Evolutionary conservation across 192 early-diverging fungal genomes (phyloP).

Genomic region (Linnemannia schmuckeri): DNA sequence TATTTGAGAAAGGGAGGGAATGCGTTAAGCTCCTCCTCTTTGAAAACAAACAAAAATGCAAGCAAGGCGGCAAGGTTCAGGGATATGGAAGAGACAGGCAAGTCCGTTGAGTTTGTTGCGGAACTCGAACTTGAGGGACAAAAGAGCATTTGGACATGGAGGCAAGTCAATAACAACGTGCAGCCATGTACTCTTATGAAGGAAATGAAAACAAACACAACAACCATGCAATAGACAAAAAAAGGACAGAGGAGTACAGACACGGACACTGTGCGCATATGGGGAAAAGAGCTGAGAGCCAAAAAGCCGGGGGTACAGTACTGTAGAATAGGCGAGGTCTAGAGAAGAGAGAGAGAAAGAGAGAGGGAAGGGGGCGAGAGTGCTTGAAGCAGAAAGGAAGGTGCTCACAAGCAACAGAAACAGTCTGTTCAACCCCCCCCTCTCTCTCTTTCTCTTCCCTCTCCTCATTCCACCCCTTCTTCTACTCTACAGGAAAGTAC

Average conservation of each 20-base stretch:
- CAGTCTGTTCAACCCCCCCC: not conserved
- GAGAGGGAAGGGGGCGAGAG: not conserved
- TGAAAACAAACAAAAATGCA: not conserved
- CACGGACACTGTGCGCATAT: not conserved
- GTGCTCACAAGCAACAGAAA: slow-evolving; percentile 1
- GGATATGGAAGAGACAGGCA: not conserved
- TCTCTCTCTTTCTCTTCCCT: no score
- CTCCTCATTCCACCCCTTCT: not conserved
- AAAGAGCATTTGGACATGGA: not conserved
- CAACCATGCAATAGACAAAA: not conserved
- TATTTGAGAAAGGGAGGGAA: not conserved
- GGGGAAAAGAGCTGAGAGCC: not conserved
- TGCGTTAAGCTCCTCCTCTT: not conserved
- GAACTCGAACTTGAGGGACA: not conserved
- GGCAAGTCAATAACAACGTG: not conserved
- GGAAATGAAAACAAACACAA: not conserved
- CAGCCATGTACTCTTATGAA: not conserved
- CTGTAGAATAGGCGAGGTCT: not conserved
- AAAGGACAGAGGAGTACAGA: not conserved
- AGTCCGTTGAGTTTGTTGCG: not conserved
- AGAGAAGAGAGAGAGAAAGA: not conserved
- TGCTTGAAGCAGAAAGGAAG: not conserved
- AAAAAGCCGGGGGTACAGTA: not conserved
- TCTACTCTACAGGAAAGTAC: not conserved
- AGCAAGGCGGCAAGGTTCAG: not conserved